These are phyloP conservation scores for Fusarium dimerum DNA, from an alignment of 2,329 filamentous ascomycete species.

Conservation along the genomic window DNA sequence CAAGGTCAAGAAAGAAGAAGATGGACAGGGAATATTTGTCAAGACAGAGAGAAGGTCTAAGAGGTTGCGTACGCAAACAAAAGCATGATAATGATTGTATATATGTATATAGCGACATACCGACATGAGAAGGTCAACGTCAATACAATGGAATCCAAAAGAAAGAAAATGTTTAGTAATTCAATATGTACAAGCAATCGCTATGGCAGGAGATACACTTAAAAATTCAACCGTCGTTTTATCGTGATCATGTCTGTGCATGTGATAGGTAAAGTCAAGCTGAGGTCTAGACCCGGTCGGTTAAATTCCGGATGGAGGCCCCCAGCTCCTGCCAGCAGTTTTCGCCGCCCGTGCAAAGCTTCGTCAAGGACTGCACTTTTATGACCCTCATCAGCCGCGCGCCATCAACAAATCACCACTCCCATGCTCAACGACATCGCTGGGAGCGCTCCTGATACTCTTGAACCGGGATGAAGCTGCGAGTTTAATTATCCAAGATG, in stretches of 20 bases:
- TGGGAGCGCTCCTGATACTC: conserved; percentile 36
- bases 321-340: conserved; percentile 23
- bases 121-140: background rate
- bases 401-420: conserved; percentile 26
- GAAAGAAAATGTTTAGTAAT: too few species aligned
- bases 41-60: conserved; percentile 25
- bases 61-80: conserved; percentile 28
- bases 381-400: conserved; percentile 27
- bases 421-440: conserved; percentile 41
- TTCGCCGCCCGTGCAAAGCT: conserved; percentile 35
- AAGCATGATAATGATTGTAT: background rate
- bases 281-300: conserved; percentile 24
- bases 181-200: too few species aligned
- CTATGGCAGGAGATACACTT: too few species aligned
- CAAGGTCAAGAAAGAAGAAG: conserved; percentile 19
- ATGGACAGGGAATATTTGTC: conserved; percentile 8
- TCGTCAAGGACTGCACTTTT: conserved; percentile 31
- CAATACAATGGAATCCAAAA: background rate
- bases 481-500: conserved; percentile 50
- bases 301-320: conserved; percentile 33
- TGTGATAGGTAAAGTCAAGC: background rate
- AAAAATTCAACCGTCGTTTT: too few species aligned
- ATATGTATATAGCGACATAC: background rate
- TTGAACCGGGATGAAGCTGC: conserved; percentile 46
- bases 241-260: background rate